A percentile compares a stretch with the other conserved stretches of the same genome.
Evolutionary conservation across 257 asterid species (phyloP).

Genomic region (Jacaranda mimosifolia): DNA sequence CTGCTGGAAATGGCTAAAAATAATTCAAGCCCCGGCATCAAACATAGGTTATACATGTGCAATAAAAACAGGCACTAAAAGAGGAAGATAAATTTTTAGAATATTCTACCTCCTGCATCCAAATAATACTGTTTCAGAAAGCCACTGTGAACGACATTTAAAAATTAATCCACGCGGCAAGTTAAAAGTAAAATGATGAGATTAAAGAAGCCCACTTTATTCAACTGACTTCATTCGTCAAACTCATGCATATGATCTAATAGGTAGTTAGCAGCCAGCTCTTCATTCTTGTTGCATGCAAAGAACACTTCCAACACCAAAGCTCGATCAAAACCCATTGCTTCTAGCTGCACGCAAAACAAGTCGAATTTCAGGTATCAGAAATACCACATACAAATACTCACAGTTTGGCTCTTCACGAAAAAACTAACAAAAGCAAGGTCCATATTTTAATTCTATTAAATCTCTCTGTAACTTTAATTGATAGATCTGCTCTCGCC

Average conservation of each 20-base stretch:
- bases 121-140: slow-evolving; percentile 28
- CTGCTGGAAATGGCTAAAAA: background rate
- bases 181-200: slow-evolving; percentile 21
- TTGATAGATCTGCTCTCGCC: background rate
- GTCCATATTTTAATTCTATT: background rate
- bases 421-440: background rate
- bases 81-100: slow-evolving; percentile 3
- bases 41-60: background rate
- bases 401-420: background rate
- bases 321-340: slow-evolving; percentile 87
- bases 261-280: slow-evolving; percentile 89
- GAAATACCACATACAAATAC: background rate
- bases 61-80: background rate
- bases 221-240: slow-evolving; percentile 55
- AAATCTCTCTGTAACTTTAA: background rate
- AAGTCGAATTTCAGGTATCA: slow-evolving; percentile 3
- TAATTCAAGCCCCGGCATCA: slow-evolving; percentile 1
- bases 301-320: slow-evolving; percentile 86
- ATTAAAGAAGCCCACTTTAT: background rate
- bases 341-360: slow-evolving; percentile 73
- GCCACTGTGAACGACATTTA: slow-evolving; percentile 35
- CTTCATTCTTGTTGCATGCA: slow-evolving; percentile 97
- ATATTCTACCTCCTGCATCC: slow-evolving; percentile 26
- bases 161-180: slow-evolving; percentile 42
- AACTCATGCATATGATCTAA: slow-evolving; percentile 90